phyloP scores from a whole-genome alignment of 306 rosid species.

The Medicago ruthenica region DNA sequence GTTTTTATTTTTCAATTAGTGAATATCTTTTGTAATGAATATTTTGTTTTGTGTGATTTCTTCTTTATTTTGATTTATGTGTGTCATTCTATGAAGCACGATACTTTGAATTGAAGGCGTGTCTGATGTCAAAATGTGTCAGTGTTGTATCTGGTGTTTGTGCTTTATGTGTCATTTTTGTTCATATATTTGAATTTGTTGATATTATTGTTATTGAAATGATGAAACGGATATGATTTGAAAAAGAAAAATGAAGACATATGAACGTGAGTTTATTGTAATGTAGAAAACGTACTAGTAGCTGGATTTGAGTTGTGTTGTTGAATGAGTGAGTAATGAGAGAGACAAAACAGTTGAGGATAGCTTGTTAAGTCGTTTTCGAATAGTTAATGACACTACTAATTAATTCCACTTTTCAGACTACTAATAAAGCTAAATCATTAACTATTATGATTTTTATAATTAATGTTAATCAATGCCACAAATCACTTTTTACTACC shows the following conservation, averaged over 20 bases:
- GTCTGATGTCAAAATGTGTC: too few relatives aligned
- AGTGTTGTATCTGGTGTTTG: too few relatives aligned
- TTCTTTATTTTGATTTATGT: not conserved
- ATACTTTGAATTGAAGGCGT: too few relatives aligned
- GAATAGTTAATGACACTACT: slow-evolving; percentile 56
- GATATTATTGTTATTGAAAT: not conserved
- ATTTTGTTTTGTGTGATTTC: not conserved
- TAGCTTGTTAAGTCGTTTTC: slow-evolving; percentile 79
- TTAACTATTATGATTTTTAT: not conserved
- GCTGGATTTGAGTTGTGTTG: not conserved
- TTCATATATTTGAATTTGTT: too few relatives aligned
- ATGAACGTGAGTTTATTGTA: slow-evolving; percentile 23
- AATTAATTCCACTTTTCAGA: slow-evolving; percentile 45
- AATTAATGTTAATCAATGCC: slow-evolving; percentile 13
- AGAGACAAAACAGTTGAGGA: slow-evolving; percentile 51
- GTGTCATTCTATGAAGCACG: too few relatives aligned
- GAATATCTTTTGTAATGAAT: too few relatives aligned
- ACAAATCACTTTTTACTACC: slow-evolving; percentile 16
- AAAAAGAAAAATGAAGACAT: not conserved
- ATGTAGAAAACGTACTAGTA: not conserved
- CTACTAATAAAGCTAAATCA: slow-evolving; percentile 37
- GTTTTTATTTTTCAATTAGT: not conserved
- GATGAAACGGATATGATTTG: not conserved
- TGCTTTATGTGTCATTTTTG: too few relatives aligned
- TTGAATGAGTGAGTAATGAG: not conserved